Conservation (phyloP, 495 filamentous ascomycete species). For the Sordaria brevicollis region DNA sequence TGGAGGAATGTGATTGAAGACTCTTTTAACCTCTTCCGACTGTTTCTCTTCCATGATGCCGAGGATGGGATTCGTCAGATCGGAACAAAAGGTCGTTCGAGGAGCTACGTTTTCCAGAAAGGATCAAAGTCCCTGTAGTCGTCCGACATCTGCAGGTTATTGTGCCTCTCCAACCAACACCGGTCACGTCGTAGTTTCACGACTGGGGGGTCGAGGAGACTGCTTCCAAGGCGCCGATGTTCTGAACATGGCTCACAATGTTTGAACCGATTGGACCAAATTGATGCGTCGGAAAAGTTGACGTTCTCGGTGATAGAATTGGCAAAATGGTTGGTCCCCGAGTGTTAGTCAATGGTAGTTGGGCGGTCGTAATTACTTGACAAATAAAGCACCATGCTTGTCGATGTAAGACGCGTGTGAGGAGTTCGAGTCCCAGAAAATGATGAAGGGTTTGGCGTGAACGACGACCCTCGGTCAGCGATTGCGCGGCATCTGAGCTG, state of each 20-base stretch:
- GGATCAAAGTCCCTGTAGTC: background rate
- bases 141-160: background rate
- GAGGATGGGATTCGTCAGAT: background rate
- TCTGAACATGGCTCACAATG: background rate
- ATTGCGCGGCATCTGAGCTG: conserved; percentile 4
- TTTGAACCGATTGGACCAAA: background rate
- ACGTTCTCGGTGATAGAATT: background rate
- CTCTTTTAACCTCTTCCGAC: background rate
- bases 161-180: background rate
- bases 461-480: background rate
- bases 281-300: background rate
- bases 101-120: background rate
- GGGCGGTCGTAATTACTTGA: background rate
- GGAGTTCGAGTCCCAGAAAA: background rate
- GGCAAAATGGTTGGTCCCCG: background rate
- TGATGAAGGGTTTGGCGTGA: background rate
- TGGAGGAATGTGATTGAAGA: background rate
- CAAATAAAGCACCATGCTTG: background rate
- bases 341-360: background rate
- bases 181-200: background rate
- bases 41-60: background rate
- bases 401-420: background rate
- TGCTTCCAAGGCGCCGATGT: background rate
- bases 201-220: background rate
- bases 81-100: background rate